Evolutionary conservation across 2,329 filamentous ascomycete genomes (phyloP).

Genomic region (Cladosporium sp.): DNA sequence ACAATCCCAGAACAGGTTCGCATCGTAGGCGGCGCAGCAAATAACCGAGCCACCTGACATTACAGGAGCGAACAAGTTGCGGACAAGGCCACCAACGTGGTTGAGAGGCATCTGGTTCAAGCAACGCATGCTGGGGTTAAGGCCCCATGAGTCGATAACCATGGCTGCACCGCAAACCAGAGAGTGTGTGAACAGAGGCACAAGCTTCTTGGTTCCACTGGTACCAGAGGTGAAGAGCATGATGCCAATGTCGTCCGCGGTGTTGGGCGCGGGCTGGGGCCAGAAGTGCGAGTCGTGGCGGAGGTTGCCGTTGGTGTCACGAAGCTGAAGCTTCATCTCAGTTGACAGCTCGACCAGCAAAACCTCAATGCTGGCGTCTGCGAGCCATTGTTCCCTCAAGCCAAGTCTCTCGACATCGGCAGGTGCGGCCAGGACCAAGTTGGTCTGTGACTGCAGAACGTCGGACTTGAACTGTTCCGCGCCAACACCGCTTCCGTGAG

Average conservation of each 20-base stretch:
- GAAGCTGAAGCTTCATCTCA: slow-evolving; percentile 35
- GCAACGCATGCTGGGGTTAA: slow-evolving; percentile 46
- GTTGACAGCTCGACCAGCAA: slow-evolving; percentile 37
- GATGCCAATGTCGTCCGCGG: slow-evolving; percentile 45
- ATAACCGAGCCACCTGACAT: slow-evolving; percentile 52
- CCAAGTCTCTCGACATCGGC: slow-evolving; percentile 39
- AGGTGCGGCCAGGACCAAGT: slow-evolving; percentile 43
- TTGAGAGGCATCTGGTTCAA: slow-evolving; percentile 58
- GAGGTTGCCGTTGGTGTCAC: slow-evolving; percentile 16
- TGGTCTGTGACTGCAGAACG: slow-evolving; percentile 44
- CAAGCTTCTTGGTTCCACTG: slow-evolving; percentile 55
- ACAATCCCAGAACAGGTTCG: slow-evolving; percentile 53
- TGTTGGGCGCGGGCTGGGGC: slow-evolving; percentile 30
- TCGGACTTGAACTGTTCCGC: slow-evolving; percentile 49
- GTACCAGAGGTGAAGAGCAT: slow-evolving; percentile 56
- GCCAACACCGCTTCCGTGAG: slow-evolving; percentile 41
- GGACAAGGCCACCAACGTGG: slow-evolving; percentile 49
- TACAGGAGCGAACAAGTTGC: slow-evolving; percentile 53
- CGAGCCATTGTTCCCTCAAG: slow-evolving; percentile 33
- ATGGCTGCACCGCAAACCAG: slow-evolving; percentile 49
- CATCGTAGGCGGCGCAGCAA: slow-evolving; percentile 52
- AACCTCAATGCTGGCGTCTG: slow-evolving; percentile 34
- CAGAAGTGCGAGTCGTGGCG: slow-evolving; percentile 8
- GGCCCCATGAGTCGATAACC: slow-evolving; percentile 51
- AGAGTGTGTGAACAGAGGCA: slow-evolving; percentile 49